These are phyloP conservation scores for Penium margaritaceum DNA, from an alignment of 139 green algal genomes.

Conservation along the genomic window DNA sequence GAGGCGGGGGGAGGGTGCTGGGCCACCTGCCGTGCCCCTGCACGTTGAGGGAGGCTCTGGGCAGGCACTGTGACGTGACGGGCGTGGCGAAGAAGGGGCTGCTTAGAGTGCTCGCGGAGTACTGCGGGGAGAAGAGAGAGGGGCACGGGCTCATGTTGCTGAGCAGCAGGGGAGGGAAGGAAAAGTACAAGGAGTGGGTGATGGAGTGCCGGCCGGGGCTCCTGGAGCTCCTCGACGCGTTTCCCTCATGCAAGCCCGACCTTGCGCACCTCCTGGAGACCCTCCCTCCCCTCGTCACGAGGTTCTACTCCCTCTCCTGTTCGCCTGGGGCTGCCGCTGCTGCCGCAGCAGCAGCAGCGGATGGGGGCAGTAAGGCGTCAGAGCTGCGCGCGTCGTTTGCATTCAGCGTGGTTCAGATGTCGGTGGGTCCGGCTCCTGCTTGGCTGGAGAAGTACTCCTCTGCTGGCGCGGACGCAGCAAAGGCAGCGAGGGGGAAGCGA, in stretches of 20 bases:
- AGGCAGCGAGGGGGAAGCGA: neutral
- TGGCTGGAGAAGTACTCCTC: neutral
- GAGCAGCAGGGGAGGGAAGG: constrained; percentile 49
- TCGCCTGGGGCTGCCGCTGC: neutral
- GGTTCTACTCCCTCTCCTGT: constrained; percentile 80
- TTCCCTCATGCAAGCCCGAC: constrained; percentile 65
- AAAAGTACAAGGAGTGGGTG: constrained; percentile 61
- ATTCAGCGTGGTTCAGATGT: constrained; percentile 52
- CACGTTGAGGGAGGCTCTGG: constrained; percentile 65
- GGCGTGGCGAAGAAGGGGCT: constrained; percentile 67
- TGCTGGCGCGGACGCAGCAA: neutral
- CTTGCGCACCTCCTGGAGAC: constrained; percentile 52
- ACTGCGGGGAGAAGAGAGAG: constrained; percentile 64
- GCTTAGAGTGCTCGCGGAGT: constrained; percentile 75
- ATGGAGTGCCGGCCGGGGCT: constrained; percentile 55
- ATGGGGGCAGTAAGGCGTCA: too few species aligned
- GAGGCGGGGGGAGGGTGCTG: neutral
- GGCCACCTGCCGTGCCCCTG: constrained; percentile 55
- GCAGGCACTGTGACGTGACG: constrained; percentile 64
- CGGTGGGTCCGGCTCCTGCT: neutral
- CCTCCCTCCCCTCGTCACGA: constrained; percentile 25
- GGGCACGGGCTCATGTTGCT: constrained; percentile 60
- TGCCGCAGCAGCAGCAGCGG: neutral
- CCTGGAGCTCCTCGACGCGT: constrained; percentile 69
- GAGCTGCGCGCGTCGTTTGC: constrained; percentile 60